A percentile compares a stretch with the other conserved stretches of the same genome.
Conservation (phyloP, 164 flowering plant species). For the Pachysandra terminalis region DNA sequence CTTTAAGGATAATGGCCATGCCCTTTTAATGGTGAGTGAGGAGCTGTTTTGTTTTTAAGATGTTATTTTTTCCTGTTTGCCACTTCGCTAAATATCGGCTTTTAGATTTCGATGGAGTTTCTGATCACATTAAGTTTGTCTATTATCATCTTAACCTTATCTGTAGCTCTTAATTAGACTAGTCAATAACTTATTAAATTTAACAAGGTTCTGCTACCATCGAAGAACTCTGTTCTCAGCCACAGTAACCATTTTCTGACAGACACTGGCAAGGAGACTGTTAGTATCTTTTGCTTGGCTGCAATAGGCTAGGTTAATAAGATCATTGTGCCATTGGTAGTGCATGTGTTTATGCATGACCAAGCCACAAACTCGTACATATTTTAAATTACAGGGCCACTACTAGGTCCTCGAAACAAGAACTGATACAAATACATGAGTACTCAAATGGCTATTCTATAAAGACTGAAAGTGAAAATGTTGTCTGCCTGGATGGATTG, state of each 20-base stretch:
- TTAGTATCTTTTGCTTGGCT: background rate
- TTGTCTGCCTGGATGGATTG: background rate
- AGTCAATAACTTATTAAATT: background rate
- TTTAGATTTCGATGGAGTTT: background rate
- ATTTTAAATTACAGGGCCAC: background rate
- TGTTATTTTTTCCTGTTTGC: background rate
- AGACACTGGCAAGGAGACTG: background rate
- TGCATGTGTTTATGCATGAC: background rate
- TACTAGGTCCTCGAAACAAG: background rate
- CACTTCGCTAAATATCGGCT: too few relatives aligned
- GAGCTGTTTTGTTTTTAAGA: background rate
- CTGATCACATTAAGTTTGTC: background rate
- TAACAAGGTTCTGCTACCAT: background rate
- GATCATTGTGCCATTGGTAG: background rate
- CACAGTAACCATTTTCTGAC: background rate
- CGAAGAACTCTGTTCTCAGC: background rate
- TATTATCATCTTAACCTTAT: too few relatives aligned
- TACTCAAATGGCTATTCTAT: background rate
- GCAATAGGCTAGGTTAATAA: background rate
- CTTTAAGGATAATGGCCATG: slow-evolving; percentile 87
- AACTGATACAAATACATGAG: background rate
- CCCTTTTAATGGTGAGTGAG: slow-evolving; percentile 72
- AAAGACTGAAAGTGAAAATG: background rate
- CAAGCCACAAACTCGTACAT: background rate
- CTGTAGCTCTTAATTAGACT: background rate